Evolutionary conservation across 1,139 yeast genomes (phyloP).

Genomic region (Kodamaea sp.): DNA sequence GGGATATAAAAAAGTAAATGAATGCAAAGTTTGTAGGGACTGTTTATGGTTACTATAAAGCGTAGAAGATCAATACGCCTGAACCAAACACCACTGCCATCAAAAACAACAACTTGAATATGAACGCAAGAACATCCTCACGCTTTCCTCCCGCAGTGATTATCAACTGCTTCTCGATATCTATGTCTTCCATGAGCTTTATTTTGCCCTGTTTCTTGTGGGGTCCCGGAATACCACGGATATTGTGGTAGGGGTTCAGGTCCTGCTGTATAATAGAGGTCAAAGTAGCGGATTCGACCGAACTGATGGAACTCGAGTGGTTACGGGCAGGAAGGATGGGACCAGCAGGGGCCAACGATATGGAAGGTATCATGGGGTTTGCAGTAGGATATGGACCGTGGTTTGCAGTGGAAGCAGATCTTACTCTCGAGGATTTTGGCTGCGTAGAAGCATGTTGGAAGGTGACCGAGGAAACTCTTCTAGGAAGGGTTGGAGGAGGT

Average conservation of each 20-base stretch:
- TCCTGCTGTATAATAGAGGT: slow-evolving; percentile 17
- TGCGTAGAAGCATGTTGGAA: neutral
- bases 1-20: slow-evolving; percentile 3
- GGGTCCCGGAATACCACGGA: slow-evolving; percentile 3
- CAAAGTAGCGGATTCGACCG: slow-evolving; percentile 16
- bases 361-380: slow-evolving; percentile 16
- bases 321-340: slow-evolving; percentile 13
- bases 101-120: slow-evolving; percentile 33
- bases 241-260: slow-evolving; percentile 9
- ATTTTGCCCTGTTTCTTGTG: slow-evolving; percentile 15
- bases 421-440: slow-evolving; percentile 5
- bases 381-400: slow-evolving; percentile 1
- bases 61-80: slow-evolving; percentile 40
- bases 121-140: slow-evolving; percentile 35
- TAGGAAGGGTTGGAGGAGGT: slow-evolving; percentile 6
- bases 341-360: slow-evolving; percentile 13
- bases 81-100: slow-evolving; percentile 34
- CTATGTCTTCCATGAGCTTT: slow-evolving; percentile 29
- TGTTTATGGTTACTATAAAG: slow-evolving; percentile 20
- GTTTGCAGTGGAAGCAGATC: slow-evolving; percentile 9
- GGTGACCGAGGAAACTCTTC: slow-evolving; percentile 5
- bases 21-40: neutral
- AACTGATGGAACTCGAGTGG: slow-evolving; percentile 21
- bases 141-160: slow-evolving; percentile 42
- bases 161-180: slow-evolving; percentile 41